Evolutionary conservation across 139 green algal genomes (phyloP).

Genomic region (Chlamydomonas applanata): DNA sequence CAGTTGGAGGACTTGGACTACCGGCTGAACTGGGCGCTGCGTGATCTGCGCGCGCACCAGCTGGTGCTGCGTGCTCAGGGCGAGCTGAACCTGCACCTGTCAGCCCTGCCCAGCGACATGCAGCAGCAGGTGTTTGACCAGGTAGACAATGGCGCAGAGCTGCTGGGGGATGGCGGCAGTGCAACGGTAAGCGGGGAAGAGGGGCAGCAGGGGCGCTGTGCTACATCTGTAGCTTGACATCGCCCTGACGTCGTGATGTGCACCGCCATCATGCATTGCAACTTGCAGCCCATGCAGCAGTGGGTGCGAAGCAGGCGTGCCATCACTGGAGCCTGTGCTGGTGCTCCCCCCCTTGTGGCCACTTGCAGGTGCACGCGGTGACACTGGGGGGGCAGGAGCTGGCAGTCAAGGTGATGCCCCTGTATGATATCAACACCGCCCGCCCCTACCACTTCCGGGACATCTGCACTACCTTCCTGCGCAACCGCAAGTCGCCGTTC

Average conservation of each 20-base stretch:
- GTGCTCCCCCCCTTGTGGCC: neutral
- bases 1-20: conserved; percentile 16
- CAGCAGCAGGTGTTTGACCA: conserved; percentile 15
- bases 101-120: neutral
- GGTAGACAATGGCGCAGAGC: conserved; percentile 9
- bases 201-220: neutral
- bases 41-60: conserved; percentile 7
- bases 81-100: conserved; percentile 9
- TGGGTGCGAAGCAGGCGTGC: too few relatives aligned
- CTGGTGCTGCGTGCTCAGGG: conserved; percentile 12
- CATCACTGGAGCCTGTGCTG: too few relatives aligned
- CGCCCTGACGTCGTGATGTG: neutral
- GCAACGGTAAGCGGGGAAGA: neutral
- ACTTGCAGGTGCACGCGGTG: neutral
- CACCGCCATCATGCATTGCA: too few relatives aligned
- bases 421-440: conserved; percentile 16
- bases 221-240: neutral
- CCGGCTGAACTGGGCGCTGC: conserved; percentile 6
- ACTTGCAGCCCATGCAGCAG: too few relatives aligned
- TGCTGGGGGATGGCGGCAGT: conserved; percentile 13
- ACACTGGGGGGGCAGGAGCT: neutral
- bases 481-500: neutral
- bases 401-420: conserved; percentile 8
- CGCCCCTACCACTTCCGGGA: conserved; percentile 13
- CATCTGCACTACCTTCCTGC: conserved; percentile 14